Base-by-base conservation (phyloP, 2,329 filamentous ascomycete species). In the Blastomyces percursus region DNA sequence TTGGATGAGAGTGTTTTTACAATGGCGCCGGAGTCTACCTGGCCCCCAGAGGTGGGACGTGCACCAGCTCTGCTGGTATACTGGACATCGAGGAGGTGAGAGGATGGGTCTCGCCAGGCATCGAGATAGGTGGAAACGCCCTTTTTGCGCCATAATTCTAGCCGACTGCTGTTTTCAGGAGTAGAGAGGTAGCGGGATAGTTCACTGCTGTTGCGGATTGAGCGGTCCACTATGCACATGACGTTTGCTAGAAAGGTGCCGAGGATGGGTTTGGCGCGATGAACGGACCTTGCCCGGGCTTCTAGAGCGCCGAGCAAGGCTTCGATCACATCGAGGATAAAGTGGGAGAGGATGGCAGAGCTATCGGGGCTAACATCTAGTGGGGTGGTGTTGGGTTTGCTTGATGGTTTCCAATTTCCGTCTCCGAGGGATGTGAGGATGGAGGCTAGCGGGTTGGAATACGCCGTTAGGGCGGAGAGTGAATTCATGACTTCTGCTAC, bases 241-340 rank as follows among this genome's bases (percentile, higher is more conserved):
- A 87, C 91, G 76, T 99, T 99, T 57, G 91, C 90, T 60, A 97
- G 78, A 73, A 97, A 96, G 21, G 96, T 90, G 32, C 92, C 94
- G 59, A 91, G 83, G 3, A 90, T 79, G 30, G 87, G 86, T 74
- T 91, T 94, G 64, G 84, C 85, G 71, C 92, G 91, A 63, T 94
- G 83, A 52, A 94, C 74, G 9, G 82, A 72, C 38, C 87, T 85
- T 4, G 87, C 86, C 66, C 91, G 94, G 64, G 83, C 80, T 66
- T 95, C 90, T 12, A 97, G 80, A 9, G 87, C 83, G 35, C 81
- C 81, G 66, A 97, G 82, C 27, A 97, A 81, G 1, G 85, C 81
- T 62, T 97, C 91, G 66, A 97, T 87, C 40, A 90, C 93, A 75
- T 99, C 94, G 27, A 87, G 81, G 68, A 91, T 90, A 73, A 97